phyloP scores from a whole-genome alignment of 805 yeast genomes.

The Nematodospora valgi region DNA sequence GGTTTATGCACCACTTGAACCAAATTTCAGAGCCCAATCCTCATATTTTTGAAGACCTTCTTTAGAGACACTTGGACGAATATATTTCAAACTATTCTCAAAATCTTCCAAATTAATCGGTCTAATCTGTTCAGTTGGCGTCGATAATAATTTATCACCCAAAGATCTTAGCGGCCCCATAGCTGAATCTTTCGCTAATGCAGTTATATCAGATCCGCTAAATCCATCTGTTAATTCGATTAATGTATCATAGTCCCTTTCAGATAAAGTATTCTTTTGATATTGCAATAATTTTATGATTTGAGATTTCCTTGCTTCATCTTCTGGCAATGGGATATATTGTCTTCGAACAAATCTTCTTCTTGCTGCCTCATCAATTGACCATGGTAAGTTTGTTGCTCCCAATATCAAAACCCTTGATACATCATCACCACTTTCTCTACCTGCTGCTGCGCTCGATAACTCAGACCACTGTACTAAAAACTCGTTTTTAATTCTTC shows the following conservation, averaged over 20 bases:
- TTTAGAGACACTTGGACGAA: conserved; percentile 82
- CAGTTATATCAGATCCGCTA: conserved; percentile 92
- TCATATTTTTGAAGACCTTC: conserved; percentile 81
- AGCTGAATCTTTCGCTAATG: conserved; percentile 94
- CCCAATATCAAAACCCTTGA: conserved; percentile 82
- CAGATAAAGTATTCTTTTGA: conserved; percentile 69
- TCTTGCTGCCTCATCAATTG: conserved; percentile 94
- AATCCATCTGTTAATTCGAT: conserved; percentile 69
- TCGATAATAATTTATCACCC: conserved; percentile 74
- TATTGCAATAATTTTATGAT: conserved; percentile 60
- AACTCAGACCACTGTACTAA: conserved; percentile 92
- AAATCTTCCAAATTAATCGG: conserved; percentile 75
- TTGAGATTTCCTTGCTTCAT: conserved; percentile 73
- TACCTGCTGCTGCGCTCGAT: conserved; percentile 78
- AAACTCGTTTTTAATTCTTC: conserved; percentile 90
- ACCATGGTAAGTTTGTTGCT: conserved; percentile 96
- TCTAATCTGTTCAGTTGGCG: conserved; percentile 72
- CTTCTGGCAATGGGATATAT: conserved; percentile 92
- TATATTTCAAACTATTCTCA: conserved; percentile 65
- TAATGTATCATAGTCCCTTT: conserved; percentile 57
- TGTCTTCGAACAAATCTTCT: conserved; percentile 88
- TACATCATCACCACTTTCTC: conserved; percentile 42
- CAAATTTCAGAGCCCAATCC: conserved; percentile 83
- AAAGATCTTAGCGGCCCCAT: conserved; percentile 93
- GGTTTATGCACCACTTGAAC: conserved; percentile 78